Base-by-base conservation (phyloP, 1,284 basidiomycete species). In the Coriolopsis trogii region DNA sequence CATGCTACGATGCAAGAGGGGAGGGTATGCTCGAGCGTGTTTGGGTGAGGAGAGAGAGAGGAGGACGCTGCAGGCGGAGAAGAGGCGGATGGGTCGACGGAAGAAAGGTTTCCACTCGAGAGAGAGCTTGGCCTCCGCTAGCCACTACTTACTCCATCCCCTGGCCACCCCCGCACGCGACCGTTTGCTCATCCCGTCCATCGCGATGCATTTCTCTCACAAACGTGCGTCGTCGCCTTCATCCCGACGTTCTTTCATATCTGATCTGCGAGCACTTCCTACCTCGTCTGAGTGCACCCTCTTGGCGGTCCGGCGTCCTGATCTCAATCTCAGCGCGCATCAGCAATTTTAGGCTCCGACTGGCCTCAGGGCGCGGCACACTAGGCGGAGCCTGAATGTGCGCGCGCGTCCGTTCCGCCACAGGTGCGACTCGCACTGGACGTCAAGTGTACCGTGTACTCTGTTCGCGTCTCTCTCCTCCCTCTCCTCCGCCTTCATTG, bases 301-400 rank as follows among this genome's bases (percentile, higher is more conserved):
- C n/a, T n/a, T n/a, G n/a, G 13, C 43, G 20, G 31, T 23, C 18
- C 21, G 38, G 26, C 38, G 38, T 25, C 21, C 21, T n/a, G 38
- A 34, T 34, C 33, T 6, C 33, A 6, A 34, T 6, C 33, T 34
- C 34, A 39, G 15, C 36, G n/a, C 45, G 15, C 3, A 21, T 18
- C 33, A 30, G 18, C 28, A 15, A 9, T 16, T 42, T 18, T 20
- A 10, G 26, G 13, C 39, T 49, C 52, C 47, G 43, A 39, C 15
- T 28, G 16, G 24, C 23, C 25, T 16, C n/a, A 7, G 2, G 16
- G 23, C 21, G 10, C 13, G 13, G 3, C 4, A 13, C 30, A 41
- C 16, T 21, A 24, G 20, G 49, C 56, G 56, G 56, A 54, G 56
- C 18, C 6, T 21, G 20, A 55, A 54, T n/a, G n/a, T 21, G 16